Evolutionary conservation across 805 yeast genomes (phyloP), one percentile per base, ranked within the genome.

Genomic region (Cyberlindnera bimundalis): DNA sequence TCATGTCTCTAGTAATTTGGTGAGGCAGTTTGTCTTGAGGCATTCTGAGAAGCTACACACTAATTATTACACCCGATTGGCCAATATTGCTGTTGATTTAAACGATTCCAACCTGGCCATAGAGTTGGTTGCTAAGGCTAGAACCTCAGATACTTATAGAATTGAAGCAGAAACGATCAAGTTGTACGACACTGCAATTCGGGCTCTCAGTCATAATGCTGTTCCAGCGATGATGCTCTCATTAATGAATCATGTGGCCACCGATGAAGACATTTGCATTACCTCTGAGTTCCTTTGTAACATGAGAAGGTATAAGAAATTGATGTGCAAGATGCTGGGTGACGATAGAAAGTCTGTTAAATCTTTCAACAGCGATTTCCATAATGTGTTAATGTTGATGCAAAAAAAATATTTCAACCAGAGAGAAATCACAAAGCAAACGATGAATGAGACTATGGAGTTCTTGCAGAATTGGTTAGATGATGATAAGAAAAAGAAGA

Each of bases 111-210:
- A 23, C 2, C 14, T 42, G 20, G 46, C 52, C 7, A 24, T 51
- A 20, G 42, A 39, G 26, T 33, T 40, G 7, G 34, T 47, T 1
- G 38, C 39, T 4, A 33, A 30, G 27, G 55, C 58, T 3, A 40
- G 46, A 32, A 23, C 35, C 9, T 20, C 46, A 8, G 39, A 36
- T 8, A 27, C 15, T 5, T 43, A 39, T 29, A 26, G 41, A 13
- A 19, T 26, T 15, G 40, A 31, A 9, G 29, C 15, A 30, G 23
- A 20, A 12, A 35, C 45, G 7, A 37, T 36, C 21, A 29, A 17
- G 29, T 25, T 48, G 5, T 42, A 48, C 29, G 33, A 20, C 25
- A 20, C 38, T 8, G 46, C 41, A 7, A 19, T 45, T n/a, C 21
- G 38, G 14, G 40, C 46, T 8, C 12, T 48, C 23, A 26, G 37